Percentiles rank a stretch among this genome's conserved stretches.
Evolutionary conservation across 805 yeast genomes (phyloP).

Genomic region (Lipomyces sp.): DNA sequence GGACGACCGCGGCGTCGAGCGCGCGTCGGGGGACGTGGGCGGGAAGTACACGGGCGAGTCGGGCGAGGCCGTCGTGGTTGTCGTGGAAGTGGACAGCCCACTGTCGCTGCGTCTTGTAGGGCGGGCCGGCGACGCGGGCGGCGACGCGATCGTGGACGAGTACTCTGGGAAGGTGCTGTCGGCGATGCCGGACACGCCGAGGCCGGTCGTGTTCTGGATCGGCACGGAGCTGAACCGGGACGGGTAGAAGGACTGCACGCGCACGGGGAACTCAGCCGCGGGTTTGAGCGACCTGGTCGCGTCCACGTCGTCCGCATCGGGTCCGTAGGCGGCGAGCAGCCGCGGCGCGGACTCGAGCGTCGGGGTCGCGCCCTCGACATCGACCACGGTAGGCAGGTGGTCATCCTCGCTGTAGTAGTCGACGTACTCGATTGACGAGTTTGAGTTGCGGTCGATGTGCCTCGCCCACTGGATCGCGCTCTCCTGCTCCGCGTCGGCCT

Average conservation of each 20-base stretch:
- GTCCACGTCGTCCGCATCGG: too few species aligned
- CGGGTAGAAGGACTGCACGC: constrained; percentile 22
- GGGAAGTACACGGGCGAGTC: constrained; percentile 18
- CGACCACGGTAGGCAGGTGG: neutral
- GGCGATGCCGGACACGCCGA: constrained; percentile 13
- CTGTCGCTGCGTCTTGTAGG: neutral
- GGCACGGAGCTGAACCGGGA: neutral
- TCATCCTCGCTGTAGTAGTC: constrained; percentile 15
- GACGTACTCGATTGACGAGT: constrained; percentile 21
- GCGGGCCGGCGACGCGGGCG: neutral
- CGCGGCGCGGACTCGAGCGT: constrained; percentile 3
- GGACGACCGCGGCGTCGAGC: constrained; percentile 6
- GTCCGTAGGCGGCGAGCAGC: neutral
- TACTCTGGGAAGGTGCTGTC: constrained; percentile 1
- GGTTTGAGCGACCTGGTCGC: too few species aligned
- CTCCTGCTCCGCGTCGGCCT: constrained; percentile 13
- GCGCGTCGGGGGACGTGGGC: constrained; percentile 13
- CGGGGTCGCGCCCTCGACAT: constrained; percentile 5
- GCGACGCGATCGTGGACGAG: neutral
- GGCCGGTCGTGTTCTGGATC: neutral
- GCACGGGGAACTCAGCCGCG: constrained; percentile 16
- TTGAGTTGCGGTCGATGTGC: constrained; percentile 9
- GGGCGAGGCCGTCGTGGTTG: neutral
- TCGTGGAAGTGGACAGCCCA: neutral
- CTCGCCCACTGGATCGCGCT: constrained; percentile 14